phyloP scores from a whole-genome alignment of 2,329 filamentous ascomycete species.

The Paecilomyces formosus region DNA sequence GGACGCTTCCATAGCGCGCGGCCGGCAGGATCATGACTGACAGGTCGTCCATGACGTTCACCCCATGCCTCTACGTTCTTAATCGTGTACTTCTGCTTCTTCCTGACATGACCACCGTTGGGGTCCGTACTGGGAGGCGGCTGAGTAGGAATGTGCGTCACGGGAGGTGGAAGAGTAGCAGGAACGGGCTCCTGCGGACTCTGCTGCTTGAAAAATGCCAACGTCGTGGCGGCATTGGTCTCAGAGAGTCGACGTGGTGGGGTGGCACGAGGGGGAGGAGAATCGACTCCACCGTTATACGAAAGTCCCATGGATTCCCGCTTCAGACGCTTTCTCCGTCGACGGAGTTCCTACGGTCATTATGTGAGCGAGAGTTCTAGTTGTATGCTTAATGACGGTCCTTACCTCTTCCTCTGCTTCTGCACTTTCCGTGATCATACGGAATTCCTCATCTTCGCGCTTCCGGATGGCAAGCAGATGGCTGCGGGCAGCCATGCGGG shows the following conservation, averaged over 20 bases:
- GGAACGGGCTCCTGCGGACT: conserved; percentile 31
- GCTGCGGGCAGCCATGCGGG: conserved; percentile 29
- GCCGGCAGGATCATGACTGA: conserved; percentile 31
- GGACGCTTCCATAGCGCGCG: conserved; percentile 34
- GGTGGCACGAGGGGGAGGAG: conserved; percentile 30
- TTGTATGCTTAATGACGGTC: neutral
- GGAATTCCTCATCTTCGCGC: conserved; percentile 34
- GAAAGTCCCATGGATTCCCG: conserved; percentile 33
- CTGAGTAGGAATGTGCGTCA: conserved; percentile 6
- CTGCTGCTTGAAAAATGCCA: conserved; percentile 36
- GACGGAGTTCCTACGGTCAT: conserved; percentile 26
- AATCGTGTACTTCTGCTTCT: conserved; percentile 36
- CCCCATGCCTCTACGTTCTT: conserved; percentile 36
- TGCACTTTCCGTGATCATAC: conserved; percentile 30
- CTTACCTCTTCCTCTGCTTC: conserved; percentile 35
- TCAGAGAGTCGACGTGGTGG: conserved; percentile 32
- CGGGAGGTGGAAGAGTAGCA: conserved; percentile 12
- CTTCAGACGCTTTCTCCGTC: conserved; percentile 32
- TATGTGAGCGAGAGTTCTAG: neutral
- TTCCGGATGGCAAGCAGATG: conserved; percentile 30
- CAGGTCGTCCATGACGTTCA: conserved; percentile 32
- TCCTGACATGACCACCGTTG: conserved; percentile 16
- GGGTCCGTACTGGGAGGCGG: conserved; percentile 10
- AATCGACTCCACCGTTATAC: conserved; percentile 25
- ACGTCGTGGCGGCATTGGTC: conserved; percentile 33